phyloP scores from a whole-genome alignment of 768 basidiomycete species.

The Galerina marginata region DNA sequence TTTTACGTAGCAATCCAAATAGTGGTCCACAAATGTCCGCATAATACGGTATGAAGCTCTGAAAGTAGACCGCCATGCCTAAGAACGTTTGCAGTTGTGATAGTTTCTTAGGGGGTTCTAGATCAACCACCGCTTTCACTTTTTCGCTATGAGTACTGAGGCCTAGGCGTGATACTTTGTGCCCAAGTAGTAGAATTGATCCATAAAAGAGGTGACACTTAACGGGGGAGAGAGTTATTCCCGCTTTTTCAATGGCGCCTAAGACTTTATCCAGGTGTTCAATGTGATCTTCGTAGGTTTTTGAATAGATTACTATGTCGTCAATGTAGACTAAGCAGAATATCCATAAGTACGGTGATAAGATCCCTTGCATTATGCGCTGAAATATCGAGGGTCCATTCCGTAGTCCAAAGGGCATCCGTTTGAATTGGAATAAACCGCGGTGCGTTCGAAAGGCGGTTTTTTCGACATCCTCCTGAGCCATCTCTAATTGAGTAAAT shows the following conservation, averaged over 20 bases:
- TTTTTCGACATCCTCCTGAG: too few species aligned
- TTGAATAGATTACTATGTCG: conserved; percentile 2
- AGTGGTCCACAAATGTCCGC: too few species aligned
- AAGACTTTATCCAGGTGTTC: too few species aligned
- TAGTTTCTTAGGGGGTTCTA: background rate
- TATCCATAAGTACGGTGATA: too few species aligned
- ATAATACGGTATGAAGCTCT: conserved; percentile 2
- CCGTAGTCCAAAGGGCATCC: conserved; percentile 5
- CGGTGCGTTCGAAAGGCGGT: background rate
- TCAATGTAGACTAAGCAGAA: conserved; percentile 9
- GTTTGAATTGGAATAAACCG: conserved; percentile 3
- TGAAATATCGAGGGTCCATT: conserved; percentile 9
- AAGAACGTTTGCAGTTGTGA: background rate
- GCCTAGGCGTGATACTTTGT: too few species aligned
- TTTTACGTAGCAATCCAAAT: background rate
- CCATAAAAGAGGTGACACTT: too few species aligned
- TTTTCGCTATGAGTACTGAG: too few species aligned
- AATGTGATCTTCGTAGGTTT: background rate
- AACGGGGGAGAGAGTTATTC: conserved; percentile 2
- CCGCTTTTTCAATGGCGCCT: background rate
- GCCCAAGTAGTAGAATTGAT: conserved; percentile 1
- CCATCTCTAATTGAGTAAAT: too few species aligned
- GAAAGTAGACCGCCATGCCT: too few species aligned
- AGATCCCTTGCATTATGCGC: conserved; percentile 10
- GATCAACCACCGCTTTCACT: too few species aligned